phyloP scores from a whole-genome alignment of 352 stramenopile genomes.

The Phytophthora chlamydospora region DNA sequence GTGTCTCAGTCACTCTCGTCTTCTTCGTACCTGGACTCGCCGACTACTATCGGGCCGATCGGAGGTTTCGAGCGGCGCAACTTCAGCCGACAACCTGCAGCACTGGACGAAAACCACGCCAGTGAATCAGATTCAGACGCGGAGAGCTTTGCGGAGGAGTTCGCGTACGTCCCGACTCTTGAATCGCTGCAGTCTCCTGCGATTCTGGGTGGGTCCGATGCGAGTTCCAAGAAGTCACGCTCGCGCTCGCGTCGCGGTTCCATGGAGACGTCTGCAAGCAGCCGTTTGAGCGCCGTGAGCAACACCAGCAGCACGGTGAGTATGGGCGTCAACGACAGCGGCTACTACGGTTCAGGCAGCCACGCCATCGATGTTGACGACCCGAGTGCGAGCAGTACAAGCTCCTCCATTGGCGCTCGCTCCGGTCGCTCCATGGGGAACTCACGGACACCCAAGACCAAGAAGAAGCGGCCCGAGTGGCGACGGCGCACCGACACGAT shows the following conservation, averaged over 20 bases:
- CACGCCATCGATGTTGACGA: conserved; percentile 15
- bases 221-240: conserved; percentile 23
- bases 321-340: conserved; percentile 41
- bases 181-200: conserved; percentile 42
- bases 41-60: conserved; percentile 38
- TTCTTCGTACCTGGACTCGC: conserved; percentile 55
- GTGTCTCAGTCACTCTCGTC: conserved; percentile 48
- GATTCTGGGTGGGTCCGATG: conserved; percentile 33
- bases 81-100: conserved; percentile 28
- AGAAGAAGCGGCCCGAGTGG: conserved; percentile 48
- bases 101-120: conserved; percentile 55
- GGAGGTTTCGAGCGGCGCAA: conserved; percentile 36
- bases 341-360: conserved; percentile 24
- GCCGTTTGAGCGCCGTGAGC: conserved; percentile 29
- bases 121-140: conserved; percentile 49
- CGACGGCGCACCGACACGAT: conserved; percentile 46
- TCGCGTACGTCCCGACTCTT: conserved; percentile 49
- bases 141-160: conserved; percentile 53
- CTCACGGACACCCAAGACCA: conserved; percentile 31
- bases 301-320: conserved; percentile 34
- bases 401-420: conserved; percentile 17
- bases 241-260: conserved; percentile 36
- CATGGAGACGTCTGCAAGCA: conserved; percentile 34
- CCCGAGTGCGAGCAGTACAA: conserved; percentile 28
- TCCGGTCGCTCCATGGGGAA: conserved; percentile 25